These are phyloP conservation scores for Sporisorium iseilematis-ciliati DNA, from an alignment of 1,284 basidiomycete species.

Conservation along the genomic window DNA sequence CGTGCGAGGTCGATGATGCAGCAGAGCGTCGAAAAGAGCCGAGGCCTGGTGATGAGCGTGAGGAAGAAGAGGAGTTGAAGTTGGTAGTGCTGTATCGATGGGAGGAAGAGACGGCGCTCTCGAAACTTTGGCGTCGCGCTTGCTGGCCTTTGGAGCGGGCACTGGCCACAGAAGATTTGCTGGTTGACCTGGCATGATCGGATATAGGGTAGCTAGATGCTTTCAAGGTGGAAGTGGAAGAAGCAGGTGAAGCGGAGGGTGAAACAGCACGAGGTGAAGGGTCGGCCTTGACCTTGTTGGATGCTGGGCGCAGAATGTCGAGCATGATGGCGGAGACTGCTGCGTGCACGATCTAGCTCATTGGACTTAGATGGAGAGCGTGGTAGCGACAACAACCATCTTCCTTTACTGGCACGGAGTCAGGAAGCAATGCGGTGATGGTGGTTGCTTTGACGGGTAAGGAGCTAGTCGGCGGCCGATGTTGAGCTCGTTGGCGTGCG, in stretches of 20 bases:
- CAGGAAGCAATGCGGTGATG: neutral
- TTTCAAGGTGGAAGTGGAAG: constrained; percentile 48
- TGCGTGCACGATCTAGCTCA: neutral
- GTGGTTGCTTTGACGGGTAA: neutral
- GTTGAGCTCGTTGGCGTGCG: too few relatives aligned
- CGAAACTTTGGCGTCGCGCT: constrained; percentile 39
- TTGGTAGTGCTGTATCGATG: constrained; percentile 12
- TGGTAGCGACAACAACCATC: neutral
- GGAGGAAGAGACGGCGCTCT: constrained; percentile 33
- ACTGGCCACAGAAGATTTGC: constrained; percentile 15
- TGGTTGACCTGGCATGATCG: constrained; percentile 3
- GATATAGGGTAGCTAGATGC: constrained; percentile 17
- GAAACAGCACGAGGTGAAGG: constrained; percentile 15
- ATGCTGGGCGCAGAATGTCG: constrained; percentile 35
- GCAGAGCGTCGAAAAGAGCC: constrained; percentile 23
- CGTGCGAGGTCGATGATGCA: constrained; percentile 4
- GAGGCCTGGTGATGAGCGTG: constrained; percentile 12
- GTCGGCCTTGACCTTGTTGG: constrained; percentile 15
- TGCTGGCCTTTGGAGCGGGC: constrained; percentile 49
- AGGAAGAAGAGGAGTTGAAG: constrained; percentile 12
- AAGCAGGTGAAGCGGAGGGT: constrained; percentile 40
- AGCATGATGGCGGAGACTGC: constrained; percentile 17
- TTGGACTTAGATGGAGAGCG: neutral
- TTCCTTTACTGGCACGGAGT: neutral
- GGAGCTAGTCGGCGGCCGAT: too few relatives aligned